Conservation (phyloP, 2,329 filamentous ascomycete genomes). For the Pseudopithomyces maydicus region DNA sequence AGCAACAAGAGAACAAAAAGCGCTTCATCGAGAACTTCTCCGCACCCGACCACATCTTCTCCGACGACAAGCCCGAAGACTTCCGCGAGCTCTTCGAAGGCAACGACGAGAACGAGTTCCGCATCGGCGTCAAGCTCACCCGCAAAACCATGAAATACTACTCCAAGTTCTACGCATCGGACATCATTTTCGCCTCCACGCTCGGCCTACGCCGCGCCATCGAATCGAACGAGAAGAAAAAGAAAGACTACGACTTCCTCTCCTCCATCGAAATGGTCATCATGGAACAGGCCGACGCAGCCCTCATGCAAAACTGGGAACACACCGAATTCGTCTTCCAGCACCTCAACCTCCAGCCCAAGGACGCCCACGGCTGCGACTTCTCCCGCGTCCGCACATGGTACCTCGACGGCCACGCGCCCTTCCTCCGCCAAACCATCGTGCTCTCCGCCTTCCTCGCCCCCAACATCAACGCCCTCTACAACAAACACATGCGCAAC, state of each 20-base stretch:
- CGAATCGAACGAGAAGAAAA: conserved; percentile 69
- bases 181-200: conserved; percentile 90
- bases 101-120: conserved; percentile 97
- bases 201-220: conserved; percentile 90
- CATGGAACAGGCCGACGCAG: conserved; percentile 88
- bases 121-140: conserved; percentile 94
- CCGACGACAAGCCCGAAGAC: conserved; percentile 78
- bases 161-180: conserved; percentile 92
- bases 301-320: conserved; percentile 98
- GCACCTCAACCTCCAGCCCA: conserved; percentile 88
- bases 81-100: conserved; percentile 89
- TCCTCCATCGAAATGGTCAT: conserved; percentile 91
- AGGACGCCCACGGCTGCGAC: conserved; percentile 88
- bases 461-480: conserved; percentile 82
- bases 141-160: conserved; percentile 95
- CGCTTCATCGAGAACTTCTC: conserved; percentile 86
- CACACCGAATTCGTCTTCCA: conserved; percentile 91
- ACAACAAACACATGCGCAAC: conserved; percentile 78
- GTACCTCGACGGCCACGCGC: conserved; percentile 89
- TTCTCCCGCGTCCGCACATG: conserved; percentile 87
- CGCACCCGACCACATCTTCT: conserved; percentile 70
- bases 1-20: conserved; percentile 94
- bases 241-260: conserved; percentile 86
- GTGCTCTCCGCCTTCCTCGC: conserved; percentile 82
- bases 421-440: conserved; percentile 82